These are phyloP conservation scores for Diutina catenulata DNA, from an alignment of 1,139 yeast species.

Conservation along the genomic window DNA sequence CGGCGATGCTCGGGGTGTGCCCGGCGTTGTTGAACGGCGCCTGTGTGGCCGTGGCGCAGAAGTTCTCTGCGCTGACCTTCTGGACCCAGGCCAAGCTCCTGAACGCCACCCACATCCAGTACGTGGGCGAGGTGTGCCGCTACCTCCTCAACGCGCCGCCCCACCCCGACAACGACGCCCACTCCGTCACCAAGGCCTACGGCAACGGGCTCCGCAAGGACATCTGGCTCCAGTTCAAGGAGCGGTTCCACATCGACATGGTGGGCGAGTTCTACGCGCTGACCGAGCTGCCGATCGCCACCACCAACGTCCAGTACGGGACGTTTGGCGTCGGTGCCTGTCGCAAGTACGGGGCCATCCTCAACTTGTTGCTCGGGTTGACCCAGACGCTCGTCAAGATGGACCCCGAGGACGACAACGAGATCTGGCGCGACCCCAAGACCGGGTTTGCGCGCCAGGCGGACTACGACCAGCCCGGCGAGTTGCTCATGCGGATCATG, in stretches of 20 bases:
- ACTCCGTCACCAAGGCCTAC: conserved; percentile 59
- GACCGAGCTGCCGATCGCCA: conserved; percentile 86
- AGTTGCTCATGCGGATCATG: conserved; percentile 64
- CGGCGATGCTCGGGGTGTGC: conserved; percentile 75
- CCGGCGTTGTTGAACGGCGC: conserved; percentile 60
- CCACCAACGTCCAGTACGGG: conserved; percentile 73
- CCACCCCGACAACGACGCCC: conserved; percentile 57
- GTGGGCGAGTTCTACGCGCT: conserved; percentile 93
- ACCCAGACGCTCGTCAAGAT: conserved; percentile 58
- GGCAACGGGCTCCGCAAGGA: conserved; percentile 95
- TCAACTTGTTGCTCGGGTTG: conserved; percentile 39
- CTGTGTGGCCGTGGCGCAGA: conserved; percentile 65
- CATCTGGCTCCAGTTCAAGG: conserved; percentile 75
- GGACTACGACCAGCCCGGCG: conserved; percentile 62
- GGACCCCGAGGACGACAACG: conserved; percentile 73
- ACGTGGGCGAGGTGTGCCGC: conserved; percentile 93
- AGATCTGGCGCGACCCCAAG: conserved; percentile 55
- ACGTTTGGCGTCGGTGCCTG: conserved; percentile 84
- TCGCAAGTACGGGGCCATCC: conserved; percentile 65
- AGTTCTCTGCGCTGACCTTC: conserved; percentile 74
- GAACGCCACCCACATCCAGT: conserved; percentile 73
- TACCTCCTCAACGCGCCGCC: conserved; percentile 60
- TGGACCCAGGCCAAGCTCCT: conserved; percentile 81
- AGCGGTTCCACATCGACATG: conserved; percentile 59
- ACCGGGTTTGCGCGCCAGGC: conserved; percentile 45